Base-by-base conservation (phyloP, 345 rosid genomes). In the Heritiera fomes region DNA sequence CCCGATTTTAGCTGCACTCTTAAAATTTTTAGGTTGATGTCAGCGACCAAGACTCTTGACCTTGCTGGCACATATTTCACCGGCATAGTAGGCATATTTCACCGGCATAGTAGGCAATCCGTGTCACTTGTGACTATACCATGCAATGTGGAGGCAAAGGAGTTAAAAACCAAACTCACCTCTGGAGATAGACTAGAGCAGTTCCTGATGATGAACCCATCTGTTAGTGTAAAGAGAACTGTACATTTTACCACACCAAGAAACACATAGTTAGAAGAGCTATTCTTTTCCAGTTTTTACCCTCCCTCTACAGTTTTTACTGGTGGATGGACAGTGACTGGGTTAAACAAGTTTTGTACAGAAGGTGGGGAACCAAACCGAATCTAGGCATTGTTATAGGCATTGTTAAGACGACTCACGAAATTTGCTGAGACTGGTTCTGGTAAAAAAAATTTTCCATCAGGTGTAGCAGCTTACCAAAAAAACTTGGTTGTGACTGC, bases 161-260 rank as follows among this genome's bases (percentile, higher is more conserved):
- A 72, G 76, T 53, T 34, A 11, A 38, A 71, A 52, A 71, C 60
- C 61, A 8, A 50, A 30, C 60, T 64, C 28, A 38, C 30, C 28
- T 43, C 59, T 47, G 43, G 49, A 45, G 55, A 75, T 76, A 15
- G 49, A 49, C 61, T 76, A n/a, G 3, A 76, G 47, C 78, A 76
- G 47, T 32, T 63, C 71, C 61, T 14, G 53, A 62, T 58, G 49
- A 14, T 61, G 71, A 76, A 63, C 30, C 7, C 17, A 73, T 61
- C 43, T 8, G 43, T 32, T 63, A 52, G 79, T 64, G 79, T 76
- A 76, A 76, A 76, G 63, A 76, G 71, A 76, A 65, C 50, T 76
- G 73, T 76, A 76, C 38, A 76, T 76, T 65, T 75, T 49, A 74
- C 34, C 55, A 64, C 70, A 61, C 76, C 62, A 43, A 43, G 64